Conservation (phyloP, 2,329 filamentous ascomycete genomes). For the Fusarium keratoplasticum region DNA sequence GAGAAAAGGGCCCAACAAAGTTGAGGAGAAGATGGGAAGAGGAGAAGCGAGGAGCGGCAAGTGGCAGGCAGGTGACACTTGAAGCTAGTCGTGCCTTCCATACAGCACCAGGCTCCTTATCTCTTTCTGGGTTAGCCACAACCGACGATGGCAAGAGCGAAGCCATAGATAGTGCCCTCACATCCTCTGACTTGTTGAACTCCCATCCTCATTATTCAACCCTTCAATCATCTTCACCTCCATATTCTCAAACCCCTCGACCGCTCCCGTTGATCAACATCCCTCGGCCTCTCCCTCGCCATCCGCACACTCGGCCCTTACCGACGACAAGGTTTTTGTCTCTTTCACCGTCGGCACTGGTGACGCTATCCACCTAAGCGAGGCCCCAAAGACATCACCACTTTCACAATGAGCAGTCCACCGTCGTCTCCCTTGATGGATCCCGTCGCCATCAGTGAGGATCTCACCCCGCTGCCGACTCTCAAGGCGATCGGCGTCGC, state of each 20-base stretch:
- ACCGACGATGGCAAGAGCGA: conserved; percentile 20
- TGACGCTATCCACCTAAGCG: not conserved
- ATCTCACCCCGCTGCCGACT: conserved; percentile 68
- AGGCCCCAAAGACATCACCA: not conserved
- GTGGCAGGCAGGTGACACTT: conserved; percentile 19
- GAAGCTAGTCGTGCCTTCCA: conserved; percentile 17
- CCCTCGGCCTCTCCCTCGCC: conserved; percentile 16
- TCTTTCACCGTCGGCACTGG: conserved; percentile 6
- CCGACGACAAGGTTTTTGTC: conserved; percentile 11
- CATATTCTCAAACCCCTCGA: conserved; percentile 6
- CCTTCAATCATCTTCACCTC: not conserved
- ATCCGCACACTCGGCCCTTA: not conserved
- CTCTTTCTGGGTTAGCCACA: conserved; percentile 32
- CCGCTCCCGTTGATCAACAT: conserved; percentile 4
- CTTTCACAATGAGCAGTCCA: conserved; percentile 45
- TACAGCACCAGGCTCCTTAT: conserved; percentile 15
- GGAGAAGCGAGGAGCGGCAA: conserved; percentile 10
- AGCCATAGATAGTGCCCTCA: conserved; percentile 10
- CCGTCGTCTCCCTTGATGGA: conserved; percentile 63
- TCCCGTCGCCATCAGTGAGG: conserved; percentile 63
- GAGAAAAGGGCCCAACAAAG: conserved; percentile 10
- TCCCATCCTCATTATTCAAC: not conserved
- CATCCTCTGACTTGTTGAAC: not conserved
- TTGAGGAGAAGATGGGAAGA: conserved; percentile 26
- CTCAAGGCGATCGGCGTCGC: conserved; percentile 67